A percentile compares a stretch with the other conserved stretches of the same genome.
These are phyloP conservation scores for Didymella arachidicola DNA, from an alignment of 2,329 filamentous ascomycete genomes.

Conservation along the genomic window DNA sequence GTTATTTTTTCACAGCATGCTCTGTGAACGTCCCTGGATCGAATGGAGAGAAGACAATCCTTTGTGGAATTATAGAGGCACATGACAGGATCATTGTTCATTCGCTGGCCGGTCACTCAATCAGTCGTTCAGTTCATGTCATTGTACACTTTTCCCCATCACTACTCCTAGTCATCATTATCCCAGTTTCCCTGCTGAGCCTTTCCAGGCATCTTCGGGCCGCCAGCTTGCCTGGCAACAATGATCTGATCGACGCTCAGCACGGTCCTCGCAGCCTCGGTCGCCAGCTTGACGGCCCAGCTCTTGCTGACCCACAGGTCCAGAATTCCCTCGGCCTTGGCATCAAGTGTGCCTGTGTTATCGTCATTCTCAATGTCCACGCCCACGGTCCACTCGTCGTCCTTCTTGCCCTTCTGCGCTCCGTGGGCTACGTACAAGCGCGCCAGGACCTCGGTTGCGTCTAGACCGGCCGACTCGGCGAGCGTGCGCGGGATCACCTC, in stretches of 20 bases:
- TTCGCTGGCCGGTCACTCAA: neutral
- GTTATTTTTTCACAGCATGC: too few relatives aligned
- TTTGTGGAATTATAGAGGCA: neutral
- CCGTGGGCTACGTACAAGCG: slow-evolving; percentile 92
- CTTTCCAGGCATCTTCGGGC: slow-evolving; percentile 93
- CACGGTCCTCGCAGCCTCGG: slow-evolving; percentile 91
- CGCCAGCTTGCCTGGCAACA: slow-evolving; percentile 94
- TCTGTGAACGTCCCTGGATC: too few relatives aligned
- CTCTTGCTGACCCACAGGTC: slow-evolving; percentile 91
- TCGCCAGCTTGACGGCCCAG: slow-evolving; percentile 97
- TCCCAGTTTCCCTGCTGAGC: slow-evolving; percentile 76
- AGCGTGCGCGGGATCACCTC: slow-evolving; percentile 94
- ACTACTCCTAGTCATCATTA: slow-evolving; percentile 60
- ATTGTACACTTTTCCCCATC: slow-evolving; percentile 10
- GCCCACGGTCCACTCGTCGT: slow-evolving; percentile 86
- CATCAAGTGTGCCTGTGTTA: slow-evolving; percentile 81
- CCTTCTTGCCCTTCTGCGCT: slow-evolving; percentile 58
- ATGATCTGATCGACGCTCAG: slow-evolving; percentile 99
- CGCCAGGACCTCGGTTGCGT: slow-evolving; percentile 95
- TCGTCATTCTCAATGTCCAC: slow-evolving; percentile 93
- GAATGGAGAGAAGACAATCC: too few relatives aligned
- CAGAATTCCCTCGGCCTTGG: slow-evolving; percentile 85
- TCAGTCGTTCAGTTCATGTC: slow-evolving; percentile 4
- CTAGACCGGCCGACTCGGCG: slow-evolving; percentile 92
- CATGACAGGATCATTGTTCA: neutral